Evolutionary conservation across 2,329 filamentous ascomycete genomes (phyloP).

Genomic region (Aspergillus fijiensis): DNA sequence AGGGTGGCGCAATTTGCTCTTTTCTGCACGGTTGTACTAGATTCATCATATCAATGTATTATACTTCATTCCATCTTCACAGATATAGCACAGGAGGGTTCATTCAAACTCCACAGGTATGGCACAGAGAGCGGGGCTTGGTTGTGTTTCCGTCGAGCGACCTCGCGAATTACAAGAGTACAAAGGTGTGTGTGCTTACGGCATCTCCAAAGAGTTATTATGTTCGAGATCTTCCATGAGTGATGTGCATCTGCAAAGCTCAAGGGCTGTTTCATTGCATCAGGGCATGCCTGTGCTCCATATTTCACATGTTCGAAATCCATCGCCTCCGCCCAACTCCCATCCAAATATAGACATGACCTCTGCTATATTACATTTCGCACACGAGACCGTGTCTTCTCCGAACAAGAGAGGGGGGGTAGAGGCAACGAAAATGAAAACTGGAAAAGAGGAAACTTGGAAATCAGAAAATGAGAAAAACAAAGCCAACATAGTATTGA

Average conservation of each 20-base stretch:
- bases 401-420: not conserved
- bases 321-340: not conserved
- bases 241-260: not conserved
- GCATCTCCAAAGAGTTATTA: not conserved
- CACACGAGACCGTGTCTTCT: not conserved
- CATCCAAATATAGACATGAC: constrained; percentile 5
- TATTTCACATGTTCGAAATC: constrained; percentile 25
- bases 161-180: too few relatives aligned
- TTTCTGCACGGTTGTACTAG: constrained; percentile 23
- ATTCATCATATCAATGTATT: constrained; percentile 28
- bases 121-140: too few relatives aligned
- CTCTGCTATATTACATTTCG: constrained; percentile 12
- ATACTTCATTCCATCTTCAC: constrained; percentile 18
- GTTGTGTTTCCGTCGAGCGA: too few relatives aligned
- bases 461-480: not conserved
- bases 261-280: not conserved
- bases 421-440: not conserved
- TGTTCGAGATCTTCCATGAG: not conserved
- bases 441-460: not conserved
- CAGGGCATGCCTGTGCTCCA: constrained; percentile 27
- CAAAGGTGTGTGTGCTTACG: too few relatives aligned
- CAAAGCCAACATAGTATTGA: constrained; percentile 3
- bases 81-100: not conserved
- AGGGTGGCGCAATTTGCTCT: constrained; percentile 34
- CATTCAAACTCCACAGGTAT: too few relatives aligned